phyloP scores from a whole-genome alignment of 768 basidiomycete species.

The Serendipita indica region DNA sequence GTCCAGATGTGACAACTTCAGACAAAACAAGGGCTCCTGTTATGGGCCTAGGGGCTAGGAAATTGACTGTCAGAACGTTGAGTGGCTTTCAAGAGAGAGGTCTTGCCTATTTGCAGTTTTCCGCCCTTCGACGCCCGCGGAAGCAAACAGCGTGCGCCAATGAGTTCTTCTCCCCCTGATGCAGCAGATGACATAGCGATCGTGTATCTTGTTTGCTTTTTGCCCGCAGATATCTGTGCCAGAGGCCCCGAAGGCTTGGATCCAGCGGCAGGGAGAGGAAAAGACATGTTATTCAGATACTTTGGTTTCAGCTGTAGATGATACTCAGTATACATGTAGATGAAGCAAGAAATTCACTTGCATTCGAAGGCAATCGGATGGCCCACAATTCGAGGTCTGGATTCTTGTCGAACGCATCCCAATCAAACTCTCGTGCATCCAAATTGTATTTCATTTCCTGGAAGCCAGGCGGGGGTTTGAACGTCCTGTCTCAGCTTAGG shows the following conservation, averaged over 20 bases:
- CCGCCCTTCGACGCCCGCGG: conserved; percentile 49
- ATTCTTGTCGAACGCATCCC: conserved; percentile 43
- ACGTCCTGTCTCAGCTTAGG: conserved; percentile 30
- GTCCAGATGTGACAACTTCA: background rate
- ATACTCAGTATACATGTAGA: background rate
- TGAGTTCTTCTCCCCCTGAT: conserved; percentile 49
- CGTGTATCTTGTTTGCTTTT: background rate
- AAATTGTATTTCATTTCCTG: conserved; percentile 34
- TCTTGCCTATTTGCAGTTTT: conserved; percentile 40
- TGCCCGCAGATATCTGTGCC: background rate
- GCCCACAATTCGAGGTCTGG: conserved; percentile 54
- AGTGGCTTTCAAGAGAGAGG: background rate
- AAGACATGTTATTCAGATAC: conserved; percentile 32
- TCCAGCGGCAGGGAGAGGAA: background rate
- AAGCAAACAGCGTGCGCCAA: conserved; percentile 42
- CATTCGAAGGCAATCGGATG: conserved; percentile 51
- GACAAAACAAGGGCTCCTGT: background rate
- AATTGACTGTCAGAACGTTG: background rate
- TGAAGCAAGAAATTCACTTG: conserved; percentile 24
- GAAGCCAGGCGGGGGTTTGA: conserved; percentile 41
- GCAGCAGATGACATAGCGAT: background rate
- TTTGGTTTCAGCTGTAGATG: conserved; percentile 45
- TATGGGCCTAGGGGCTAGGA: background rate
- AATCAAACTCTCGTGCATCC: conserved; percentile 39
- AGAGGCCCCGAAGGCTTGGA: background rate